A percentile compares a stretch with the other conserved stretches of the same genome.
Evolutionary conservation across 768 basidiomycete genomes (phyloP).

Genomic region (Phylloporus arenicola): DNA sequence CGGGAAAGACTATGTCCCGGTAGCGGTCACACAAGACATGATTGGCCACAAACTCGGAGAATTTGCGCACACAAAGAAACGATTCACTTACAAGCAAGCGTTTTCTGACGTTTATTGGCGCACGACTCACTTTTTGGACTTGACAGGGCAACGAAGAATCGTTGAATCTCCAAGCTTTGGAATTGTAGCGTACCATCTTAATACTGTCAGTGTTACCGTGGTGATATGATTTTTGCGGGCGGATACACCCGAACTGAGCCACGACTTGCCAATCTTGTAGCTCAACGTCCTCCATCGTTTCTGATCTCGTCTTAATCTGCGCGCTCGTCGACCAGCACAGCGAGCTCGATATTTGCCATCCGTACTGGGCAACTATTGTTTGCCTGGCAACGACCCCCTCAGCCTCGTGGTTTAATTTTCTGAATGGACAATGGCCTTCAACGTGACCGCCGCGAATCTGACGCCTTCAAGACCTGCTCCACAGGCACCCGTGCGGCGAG

Average conservation of each 20-base stretch:
- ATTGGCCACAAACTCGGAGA: conserved; percentile 97
- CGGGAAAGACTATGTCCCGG: conserved; percentile 83
- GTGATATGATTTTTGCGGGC: conserved; percentile 20
- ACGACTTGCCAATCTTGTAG: conserved; percentile 2
- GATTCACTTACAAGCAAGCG: conserved; percentile 79
- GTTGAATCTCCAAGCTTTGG: conserved; percentile 5
- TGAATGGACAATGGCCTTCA: conserved; percentile 40
- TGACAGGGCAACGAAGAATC: conserved; percentile 39
- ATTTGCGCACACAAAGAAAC: conserved; percentile 86
- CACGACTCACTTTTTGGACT: conserved; percentile 1
- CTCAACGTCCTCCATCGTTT: neutral
- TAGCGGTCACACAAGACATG: conserved; percentile 92
- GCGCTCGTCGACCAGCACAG: conserved; percentile 6
- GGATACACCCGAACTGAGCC: conserved; percentile 28
- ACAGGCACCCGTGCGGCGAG: conserved; percentile 53
- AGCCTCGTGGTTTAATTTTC: conserved; percentile 15
- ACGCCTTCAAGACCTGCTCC: conserved; percentile 79
- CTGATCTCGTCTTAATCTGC: neutral
- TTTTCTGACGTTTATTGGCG: neutral
- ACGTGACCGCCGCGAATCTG: conserved; percentile 51
- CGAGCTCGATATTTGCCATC: conserved; percentile 2
- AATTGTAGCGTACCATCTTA: neutral
- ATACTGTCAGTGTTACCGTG: conserved; percentile 22
- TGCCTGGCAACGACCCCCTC: neutral
- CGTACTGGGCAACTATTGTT: neutral